Evolutionary conservation across 148 eudicot species (phyloP).

Genomic region (Oxyria digyna): DNA sequence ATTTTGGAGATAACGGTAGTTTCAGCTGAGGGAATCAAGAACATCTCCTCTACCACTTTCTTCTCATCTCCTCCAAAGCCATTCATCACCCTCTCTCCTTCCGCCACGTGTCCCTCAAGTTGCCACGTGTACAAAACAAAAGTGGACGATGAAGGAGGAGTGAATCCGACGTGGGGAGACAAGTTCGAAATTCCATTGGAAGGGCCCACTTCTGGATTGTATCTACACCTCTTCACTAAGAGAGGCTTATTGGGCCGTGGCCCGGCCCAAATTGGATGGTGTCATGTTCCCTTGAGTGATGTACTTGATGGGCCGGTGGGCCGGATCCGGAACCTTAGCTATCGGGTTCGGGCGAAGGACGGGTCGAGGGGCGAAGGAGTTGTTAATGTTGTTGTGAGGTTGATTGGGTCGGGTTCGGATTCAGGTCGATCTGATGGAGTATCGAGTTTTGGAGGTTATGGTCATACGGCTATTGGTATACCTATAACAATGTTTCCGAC

Average conservation of each 20-base stretch:
- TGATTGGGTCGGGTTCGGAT: conserved; percentile 12
- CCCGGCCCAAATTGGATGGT: conserved; percentile 36
- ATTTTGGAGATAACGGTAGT: conserved; percentile 35
- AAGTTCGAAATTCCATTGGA: conserved; percentile 33
- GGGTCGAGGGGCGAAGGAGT: conserved; percentile 52
- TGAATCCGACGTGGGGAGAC: conserved; percentile 51
- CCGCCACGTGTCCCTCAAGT: conserved; percentile 6
- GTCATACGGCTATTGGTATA: conserved; percentile 27
- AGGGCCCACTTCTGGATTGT: conserved; percentile 15
- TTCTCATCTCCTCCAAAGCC: conserved; percentile 22
- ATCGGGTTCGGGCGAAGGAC: conserved; percentile 33
- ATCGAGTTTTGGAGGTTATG: conserved; percentile 5
- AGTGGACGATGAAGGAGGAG: conserved; percentile 38
- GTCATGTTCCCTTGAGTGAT: conserved; percentile 39
- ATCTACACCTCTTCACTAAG: conserved; percentile 27
- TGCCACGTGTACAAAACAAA: conserved; percentile 27
- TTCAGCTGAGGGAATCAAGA: conserved; percentile 50
- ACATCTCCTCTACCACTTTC: conserved; percentile 8
- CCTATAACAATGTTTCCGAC: conserved; percentile 22
- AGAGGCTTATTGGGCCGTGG: conserved; percentile 22
- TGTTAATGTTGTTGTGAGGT: conserved; percentile 31
- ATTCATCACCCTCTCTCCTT: conserved; percentile 35
- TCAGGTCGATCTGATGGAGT: background rate
- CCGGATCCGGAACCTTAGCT: conserved; percentile 32
- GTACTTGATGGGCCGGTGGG: conserved; percentile 24